Conservation (phyloP, 306 rosid species). For the Oemleria cerasiformis region DNA sequence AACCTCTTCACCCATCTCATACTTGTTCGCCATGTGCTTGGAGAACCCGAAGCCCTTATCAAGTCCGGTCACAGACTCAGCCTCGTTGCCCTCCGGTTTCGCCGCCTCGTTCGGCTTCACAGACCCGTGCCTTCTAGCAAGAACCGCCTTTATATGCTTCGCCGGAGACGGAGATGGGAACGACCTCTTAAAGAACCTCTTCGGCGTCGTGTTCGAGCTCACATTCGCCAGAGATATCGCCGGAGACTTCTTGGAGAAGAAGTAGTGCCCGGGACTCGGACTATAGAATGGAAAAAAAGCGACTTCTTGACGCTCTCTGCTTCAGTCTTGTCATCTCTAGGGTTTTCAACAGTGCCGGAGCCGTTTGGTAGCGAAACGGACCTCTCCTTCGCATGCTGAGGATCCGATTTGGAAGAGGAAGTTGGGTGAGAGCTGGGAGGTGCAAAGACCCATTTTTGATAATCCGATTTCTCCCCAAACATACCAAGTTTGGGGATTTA, state of each 20-base stretch:
- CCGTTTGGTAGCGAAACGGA: background rate
- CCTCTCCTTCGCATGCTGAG: slow-evolving; percentile 5
- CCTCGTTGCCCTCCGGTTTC: slow-evolving; percentile 64
- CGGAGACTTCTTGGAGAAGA: slow-evolving; percentile 81
- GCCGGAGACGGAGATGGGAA: slow-evolving; percentile 95
- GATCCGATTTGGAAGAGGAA: slow-evolving; percentile 34
- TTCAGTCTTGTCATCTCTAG: slow-evolving; percentile 14
- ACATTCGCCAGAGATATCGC: slow-evolving; percentile 66
- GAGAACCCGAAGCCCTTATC: slow-evolving; percentile 90
- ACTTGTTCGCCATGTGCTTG: slow-evolving; percentile 69
- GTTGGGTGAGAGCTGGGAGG: slow-evolving; percentile 42
- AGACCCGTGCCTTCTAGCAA: slow-evolving; percentile 72
- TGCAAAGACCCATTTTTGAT: slow-evolving; percentile 74
- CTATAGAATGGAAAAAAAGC: slow-evolving; percentile 63
- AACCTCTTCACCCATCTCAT: slow-evolving; percentile 77
- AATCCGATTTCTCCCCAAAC: slow-evolving; percentile 20
- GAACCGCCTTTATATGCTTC: slow-evolving; percentile 67
- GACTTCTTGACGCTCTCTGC: slow-evolving; percentile 55
- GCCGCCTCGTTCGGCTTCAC: slow-evolving; percentile 77
- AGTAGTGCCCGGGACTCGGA: slow-evolving; percentile 77
- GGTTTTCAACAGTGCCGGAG: slow-evolving; percentile 35
- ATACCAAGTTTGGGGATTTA: slow-evolving; percentile 22
- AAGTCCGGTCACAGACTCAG: slow-evolving; percentile 46
- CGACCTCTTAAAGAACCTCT: slow-evolving; percentile 57
- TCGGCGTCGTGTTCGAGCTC: slow-evolving; percentile 54